These are phyloP conservation scores for Ustilago cynodontis DNA, from an alignment of 1,284 basidiomycete species.

Conservation along the genomic window DNA sequence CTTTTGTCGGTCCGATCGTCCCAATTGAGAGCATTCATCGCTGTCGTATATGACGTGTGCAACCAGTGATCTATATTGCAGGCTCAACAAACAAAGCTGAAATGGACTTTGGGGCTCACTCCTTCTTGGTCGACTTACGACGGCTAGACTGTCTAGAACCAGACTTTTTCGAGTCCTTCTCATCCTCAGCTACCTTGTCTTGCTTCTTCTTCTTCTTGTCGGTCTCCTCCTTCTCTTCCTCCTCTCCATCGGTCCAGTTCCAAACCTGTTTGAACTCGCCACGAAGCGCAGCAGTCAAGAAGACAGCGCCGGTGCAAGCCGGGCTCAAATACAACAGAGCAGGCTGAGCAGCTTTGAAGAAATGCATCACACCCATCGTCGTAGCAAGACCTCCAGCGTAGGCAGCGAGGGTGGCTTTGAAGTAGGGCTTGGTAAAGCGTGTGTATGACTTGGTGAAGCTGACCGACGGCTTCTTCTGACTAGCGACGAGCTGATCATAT, in stretches of 20 bases:
- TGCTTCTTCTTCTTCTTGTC: conserved; percentile 25
- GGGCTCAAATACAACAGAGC: conserved; percentile 86
- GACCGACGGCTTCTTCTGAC: conserved; percentile 61
- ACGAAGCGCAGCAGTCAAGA: conserved; percentile 66
- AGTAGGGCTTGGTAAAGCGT: conserved; percentile 81
- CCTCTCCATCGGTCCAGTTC: conserved; percentile 58
- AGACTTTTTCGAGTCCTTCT: conserved; percentile 28
- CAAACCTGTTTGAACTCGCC: conserved; percentile 70
- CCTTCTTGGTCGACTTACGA: conserved; percentile 23
- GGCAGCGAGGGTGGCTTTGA: conserved; percentile 78
- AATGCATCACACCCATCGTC: conserved; percentile 91
- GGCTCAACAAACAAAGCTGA: background rate
- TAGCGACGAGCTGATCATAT: conserved; percentile 79
- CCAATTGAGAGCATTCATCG: background rate
- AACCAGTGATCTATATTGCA: conserved; percentile 1
- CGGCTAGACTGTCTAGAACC: conserved; percentile 30
- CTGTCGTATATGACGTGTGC: background rate
- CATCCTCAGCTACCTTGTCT: conserved; percentile 10
- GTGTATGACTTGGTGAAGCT: conserved; percentile 56
- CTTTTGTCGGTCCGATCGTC: background rate
- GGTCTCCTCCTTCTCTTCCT: conserved; percentile 37
- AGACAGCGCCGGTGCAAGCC: conserved; percentile 73
- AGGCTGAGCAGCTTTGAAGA: conserved; percentile 84
- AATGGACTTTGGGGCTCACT: conserved; percentile 5
- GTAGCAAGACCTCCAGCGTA: conserved; percentile 83